Evolutionary conservation across 2,329 filamentous ascomycete species (phyloP).

Genomic region (Rachicladosporium sp.): DNA sequence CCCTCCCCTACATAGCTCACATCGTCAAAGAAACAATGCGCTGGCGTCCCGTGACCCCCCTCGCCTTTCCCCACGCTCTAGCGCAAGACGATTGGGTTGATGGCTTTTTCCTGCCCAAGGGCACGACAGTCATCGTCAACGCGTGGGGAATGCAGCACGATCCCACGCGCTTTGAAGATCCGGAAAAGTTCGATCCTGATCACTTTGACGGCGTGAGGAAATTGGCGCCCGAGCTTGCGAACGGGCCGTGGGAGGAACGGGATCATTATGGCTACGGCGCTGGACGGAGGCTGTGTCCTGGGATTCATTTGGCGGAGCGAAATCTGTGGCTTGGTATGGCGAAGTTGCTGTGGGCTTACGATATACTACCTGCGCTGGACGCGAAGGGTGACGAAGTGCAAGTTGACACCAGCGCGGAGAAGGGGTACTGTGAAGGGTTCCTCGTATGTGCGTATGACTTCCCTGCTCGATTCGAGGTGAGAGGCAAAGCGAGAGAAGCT

Average conservation of each 20-base stretch:
- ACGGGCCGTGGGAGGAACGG: constrained; percentile 22
- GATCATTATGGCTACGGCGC: constrained; percentile 39
- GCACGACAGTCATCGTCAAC: constrained; percentile 23
- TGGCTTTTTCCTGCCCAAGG: constrained; percentile 27
- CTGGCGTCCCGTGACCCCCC: constrained; percentile 25
- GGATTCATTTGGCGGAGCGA: constrained; percentile 38
- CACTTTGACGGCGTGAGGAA: constrained; percentile 21
- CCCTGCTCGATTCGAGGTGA: constrained; percentile 9
- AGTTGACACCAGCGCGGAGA: constrained; percentile 11
- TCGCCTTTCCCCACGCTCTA: constrained; percentile 29
- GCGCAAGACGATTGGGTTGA: constrained; percentile 16
- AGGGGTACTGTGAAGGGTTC: constrained; percentile 16
- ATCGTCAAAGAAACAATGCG: constrained; percentile 26
- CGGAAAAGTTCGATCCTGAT: constrained; percentile 25
- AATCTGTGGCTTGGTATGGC: constrained; percentile 31
- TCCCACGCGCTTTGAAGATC: constrained; percentile 14
- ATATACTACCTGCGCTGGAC: constrained; percentile 11
- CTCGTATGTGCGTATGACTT: constrained; percentile 17
- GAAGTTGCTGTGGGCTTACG: constrained; percentile 41
- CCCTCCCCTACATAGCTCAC: constrained; percentile 21
- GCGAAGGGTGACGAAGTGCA: background rate
- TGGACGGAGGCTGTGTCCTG: constrained; percentile 37
- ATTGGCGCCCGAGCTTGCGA: constrained; percentile 26
- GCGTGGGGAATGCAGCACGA: constrained; percentile 30
- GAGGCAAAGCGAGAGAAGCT: constrained; percentile 8